Percentiles rank a stretch among this genome's conserved stretches.
phyloP scores from a whole-genome alignment of 1,284 basidiomycete species.

The Ustilago trichophora region DNA sequence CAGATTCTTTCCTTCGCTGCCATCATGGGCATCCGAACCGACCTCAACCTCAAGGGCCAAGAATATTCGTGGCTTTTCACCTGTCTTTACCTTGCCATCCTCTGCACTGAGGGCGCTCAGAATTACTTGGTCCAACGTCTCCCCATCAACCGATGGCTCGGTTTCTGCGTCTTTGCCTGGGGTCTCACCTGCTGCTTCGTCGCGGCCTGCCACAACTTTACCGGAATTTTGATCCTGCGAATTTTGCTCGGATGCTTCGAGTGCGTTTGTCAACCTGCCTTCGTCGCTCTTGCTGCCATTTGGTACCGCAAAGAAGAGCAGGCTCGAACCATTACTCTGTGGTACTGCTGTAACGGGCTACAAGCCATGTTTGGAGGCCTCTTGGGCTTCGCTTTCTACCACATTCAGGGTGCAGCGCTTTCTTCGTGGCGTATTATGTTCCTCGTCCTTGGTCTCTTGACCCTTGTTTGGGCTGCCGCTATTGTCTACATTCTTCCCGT shows the following conservation, averaged over 20 bases:
- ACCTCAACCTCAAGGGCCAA: constrained; percentile 52
- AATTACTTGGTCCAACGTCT: constrained; percentile 55
- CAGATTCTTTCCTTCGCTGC: constrained; percentile 72
- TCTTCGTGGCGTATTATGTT: constrained; percentile 73
- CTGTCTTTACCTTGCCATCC: constrained; percentile 59
- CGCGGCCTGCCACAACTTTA: constrained; percentile 52
- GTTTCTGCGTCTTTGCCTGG: constrained; percentile 46
- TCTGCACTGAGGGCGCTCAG: constrained; percentile 44
- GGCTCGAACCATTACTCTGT: constrained; percentile 39
- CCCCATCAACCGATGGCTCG: constrained; percentile 53
- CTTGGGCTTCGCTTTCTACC: constrained; percentile 66
- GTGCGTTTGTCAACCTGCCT: constrained; percentile 55
- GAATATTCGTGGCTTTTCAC: constrained; percentile 61
- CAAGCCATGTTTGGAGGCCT: constrained; percentile 49
- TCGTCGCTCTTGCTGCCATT: constrained; percentile 47
- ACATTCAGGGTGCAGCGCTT: constrained; percentile 68
- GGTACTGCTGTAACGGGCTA: constrained; percentile 48
- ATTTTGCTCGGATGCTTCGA: constrained; percentile 62
- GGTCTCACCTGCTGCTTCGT: constrained; percentile 44
- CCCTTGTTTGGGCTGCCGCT: constrained; percentile 31
- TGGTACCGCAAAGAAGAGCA: constrained; percentile 53
- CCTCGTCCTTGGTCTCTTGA: constrained; percentile 52
- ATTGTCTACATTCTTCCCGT: constrained; percentile 62
- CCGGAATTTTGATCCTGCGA: constrained; percentile 48
- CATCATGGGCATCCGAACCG: constrained; percentile 71